Evolutionary conservation across 2,329 filamentous ascomycete species (phyloP), one percentile per base, ranked within the genome.

Genomic region (Dothideomycetes sp.): DNA sequence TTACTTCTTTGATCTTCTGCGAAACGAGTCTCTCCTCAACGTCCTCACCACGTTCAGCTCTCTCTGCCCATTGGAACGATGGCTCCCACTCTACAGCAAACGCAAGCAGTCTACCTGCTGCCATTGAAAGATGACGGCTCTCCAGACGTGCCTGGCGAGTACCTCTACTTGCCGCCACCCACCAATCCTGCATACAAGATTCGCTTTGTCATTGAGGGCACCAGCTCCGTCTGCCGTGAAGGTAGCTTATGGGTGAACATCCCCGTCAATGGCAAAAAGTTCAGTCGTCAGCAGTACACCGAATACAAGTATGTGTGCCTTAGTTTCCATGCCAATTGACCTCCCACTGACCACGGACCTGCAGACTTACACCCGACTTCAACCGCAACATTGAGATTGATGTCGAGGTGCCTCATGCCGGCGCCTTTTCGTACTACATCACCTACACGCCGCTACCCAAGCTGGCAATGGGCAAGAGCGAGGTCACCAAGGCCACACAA

Each of bases 201-300:
- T 43, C 81, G 89, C 45, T 94, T 98, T 63, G 78, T 86, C 51
- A 89, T 95, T 52, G 84, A 95, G 63, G 88, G 91, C 47, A 89
- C 86, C 43, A 94, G 89, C 59, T 94, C 89, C 47, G 91, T 98
- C 69, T 95, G 88, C 63, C 78, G 87, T 51, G 73, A 94, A 64
- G 91, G 93, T 45, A 95, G 84, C 58, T 72, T 98, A 48, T 98
- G 91, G 89, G 82, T 94, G 56, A 98, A 98, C 62, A 84, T 96
- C 46, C 91, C 91, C 6, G 75, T 81, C 46, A 71, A 80, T 53
- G 87, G 81, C 45, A 68, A 77, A 35, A 67, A 78, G 30, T 98
- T 96, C 58, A 74, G 78, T 49, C 80, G 91, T 52, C 73, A 82
- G 54, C 73, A 74, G 23, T 98, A 94, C 62, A 78, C 79, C 54